These are phyloP conservation scores for Athelia sp. DNA, from an alignment of 1,284 basidiomycete genomes.

Conservation along the genomic window DNA sequence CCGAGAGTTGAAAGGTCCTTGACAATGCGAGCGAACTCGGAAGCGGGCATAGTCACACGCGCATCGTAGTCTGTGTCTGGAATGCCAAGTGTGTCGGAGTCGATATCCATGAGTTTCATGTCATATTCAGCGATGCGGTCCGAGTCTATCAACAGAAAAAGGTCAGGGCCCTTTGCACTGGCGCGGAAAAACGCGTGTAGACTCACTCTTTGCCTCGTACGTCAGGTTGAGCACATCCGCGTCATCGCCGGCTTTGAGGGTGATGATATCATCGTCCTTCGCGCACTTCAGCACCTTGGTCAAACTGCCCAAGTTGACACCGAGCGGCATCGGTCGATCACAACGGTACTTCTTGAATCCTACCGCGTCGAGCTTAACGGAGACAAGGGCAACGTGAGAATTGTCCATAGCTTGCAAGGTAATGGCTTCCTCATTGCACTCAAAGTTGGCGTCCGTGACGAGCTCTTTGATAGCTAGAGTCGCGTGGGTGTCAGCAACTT, in stretches of 20 bases:
- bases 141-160: conserved; percentile 48
- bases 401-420: conserved; percentile 99
- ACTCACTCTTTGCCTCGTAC: conserved; percentile 88
- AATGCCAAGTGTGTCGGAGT: conserved; percentile 92
- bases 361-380: conserved; percentile 70
- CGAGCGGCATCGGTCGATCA: conserved; percentile 93
- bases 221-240: conserved; percentile 87
- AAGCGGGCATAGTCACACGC: conserved; percentile 82
- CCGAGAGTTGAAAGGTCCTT: conserved; percentile 91
- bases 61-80: conserved; percentile 99
- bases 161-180: too few species aligned
- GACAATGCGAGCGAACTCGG: conserved; percentile 91
- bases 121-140: conserved; percentile 98
- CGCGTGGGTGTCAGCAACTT: too few species aligned
- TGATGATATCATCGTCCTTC: conserved; percentile 93
- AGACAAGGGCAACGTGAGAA: conserved; percentile 96
- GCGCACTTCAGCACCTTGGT: conserved; percentile 98
- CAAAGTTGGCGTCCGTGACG: conserved; percentile 97
- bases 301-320: conserved; percentile 85
- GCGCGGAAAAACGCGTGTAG: too few species aligned
- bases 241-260: conserved; percentile 89
- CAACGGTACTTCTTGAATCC: conserved; percentile 92
- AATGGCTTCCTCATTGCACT: conserved; percentile 95
- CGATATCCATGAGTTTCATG: conserved; percentile 99
- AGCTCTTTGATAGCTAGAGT: conserved; percentile 91